A percentile compares a stretch with the other conserved stretches of the same genome.
Conservation (phyloP, 306 rosid species). For the Morella rubra region DNA sequence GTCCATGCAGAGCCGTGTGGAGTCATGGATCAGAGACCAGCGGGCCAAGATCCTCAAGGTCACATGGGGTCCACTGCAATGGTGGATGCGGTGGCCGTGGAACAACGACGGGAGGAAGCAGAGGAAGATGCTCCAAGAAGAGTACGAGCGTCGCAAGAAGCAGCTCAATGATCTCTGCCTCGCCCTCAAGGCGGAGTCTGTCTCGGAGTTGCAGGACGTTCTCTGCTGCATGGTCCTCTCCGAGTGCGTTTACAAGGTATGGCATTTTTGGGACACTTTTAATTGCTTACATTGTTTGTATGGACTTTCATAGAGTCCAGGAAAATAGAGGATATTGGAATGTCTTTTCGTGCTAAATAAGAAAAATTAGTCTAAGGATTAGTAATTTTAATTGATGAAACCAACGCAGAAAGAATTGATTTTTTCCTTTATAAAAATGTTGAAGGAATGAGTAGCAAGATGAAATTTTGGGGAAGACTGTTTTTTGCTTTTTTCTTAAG, state of each 20-base stretch:
- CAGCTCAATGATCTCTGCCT: constrained; percentile 70
- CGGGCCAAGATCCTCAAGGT: constrained; percentile 61
- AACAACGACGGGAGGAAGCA: constrained; percentile 46
- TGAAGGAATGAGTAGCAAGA: not conserved
- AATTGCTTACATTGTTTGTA: not conserved
- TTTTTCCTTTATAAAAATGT: not conserved
- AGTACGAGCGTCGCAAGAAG: constrained; percentile 65
- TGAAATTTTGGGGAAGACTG: not conserved
- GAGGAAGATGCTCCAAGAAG: constrained; percentile 69
- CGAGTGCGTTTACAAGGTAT: constrained; percentile 94
- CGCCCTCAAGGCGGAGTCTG: constrained; percentile 70
- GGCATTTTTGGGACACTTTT: not conserved
- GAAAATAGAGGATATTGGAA: not conserved
- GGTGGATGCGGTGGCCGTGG: constrained; percentile 95
- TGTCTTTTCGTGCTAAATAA: not conserved
- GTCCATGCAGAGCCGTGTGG: constrained; percentile 79
- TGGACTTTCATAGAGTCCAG: not conserved
- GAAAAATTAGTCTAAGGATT: not conserved
- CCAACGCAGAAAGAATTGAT: not conserved
- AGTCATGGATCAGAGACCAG: constrained; percentile 89
- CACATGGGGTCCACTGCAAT: constrained; percentile 85
- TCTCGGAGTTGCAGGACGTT: constrained; percentile 84
- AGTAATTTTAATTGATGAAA: not conserved
- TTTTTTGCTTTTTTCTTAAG: not conserved
- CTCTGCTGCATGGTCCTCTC: constrained; percentile 94